Evolutionary conservation across 1,139 yeast genomes (phyloP), one percentile per base, ranked within the genome.

Genomic region (Eremothecium cymbalariae): DNA sequence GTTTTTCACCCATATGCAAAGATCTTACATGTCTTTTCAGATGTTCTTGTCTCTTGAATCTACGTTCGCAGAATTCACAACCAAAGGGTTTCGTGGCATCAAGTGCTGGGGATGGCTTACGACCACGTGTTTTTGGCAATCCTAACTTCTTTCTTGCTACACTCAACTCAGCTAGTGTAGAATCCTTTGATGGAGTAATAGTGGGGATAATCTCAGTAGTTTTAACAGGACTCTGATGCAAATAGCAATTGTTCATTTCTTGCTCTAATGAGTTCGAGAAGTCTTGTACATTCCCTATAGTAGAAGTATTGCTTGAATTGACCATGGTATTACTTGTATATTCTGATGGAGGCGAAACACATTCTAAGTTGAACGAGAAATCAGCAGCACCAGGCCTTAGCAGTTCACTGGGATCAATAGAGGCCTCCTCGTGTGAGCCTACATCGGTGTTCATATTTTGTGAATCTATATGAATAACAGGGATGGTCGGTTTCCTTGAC

Each of bases 21-120:
- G 85, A 76, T 40, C 90, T 66, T 53, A 77, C 74, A 52, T 81
- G 94, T 40, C 94, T 68, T 53, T 78, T 79, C 46, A 82, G 61
- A 57, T 82, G 94, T 52, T 82, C 94, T 54, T 78, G 85, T 45
- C 93, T 70, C 51, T 77, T 74, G 62, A 82, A 82, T 37, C 80
- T 59, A 48, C 81, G 63, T 31, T 72, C 67, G 49, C 84, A 77
- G 25, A 47, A 50, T 5, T 57, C 59, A 44, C 64, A 65, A 18
- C 55, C 63, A 47, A 53, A 64, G 24, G 56, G 60, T 41, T 61
- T 61, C 1, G 60, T 40, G 7, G 60, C 55, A 37, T 62, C 65
- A 13, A 47, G 43, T 13, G 58, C 58, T 26, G 60, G 42, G 7
- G 64, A 57, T 2, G 66, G 67, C 42, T 63, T 63, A 18, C 68